phyloP scores from a whole-genome alignment of 2,329 filamentous ascomycete species.

The Anisogramma anomala region DNA sequence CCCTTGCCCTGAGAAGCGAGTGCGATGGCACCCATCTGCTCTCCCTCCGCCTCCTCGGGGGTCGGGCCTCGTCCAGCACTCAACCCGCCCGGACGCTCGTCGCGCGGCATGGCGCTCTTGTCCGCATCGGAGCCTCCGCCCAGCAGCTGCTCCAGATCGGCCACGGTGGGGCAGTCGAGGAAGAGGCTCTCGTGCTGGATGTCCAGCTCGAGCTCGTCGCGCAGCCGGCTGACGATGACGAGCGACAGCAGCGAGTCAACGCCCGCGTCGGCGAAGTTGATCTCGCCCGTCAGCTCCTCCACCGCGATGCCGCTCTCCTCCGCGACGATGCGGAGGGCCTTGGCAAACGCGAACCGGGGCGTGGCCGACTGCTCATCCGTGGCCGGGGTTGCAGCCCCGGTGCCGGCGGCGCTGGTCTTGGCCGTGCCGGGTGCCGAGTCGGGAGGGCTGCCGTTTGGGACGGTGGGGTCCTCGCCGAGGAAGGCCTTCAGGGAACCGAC shows the following conservation, averaged over 20 bases:
- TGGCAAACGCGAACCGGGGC: background rate
- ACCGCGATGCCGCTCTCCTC: constrained; percentile 43
- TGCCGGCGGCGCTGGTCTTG: background rate
- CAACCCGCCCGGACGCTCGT: too few relatives aligned
- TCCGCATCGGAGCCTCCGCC: too few relatives aligned
- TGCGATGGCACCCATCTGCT: too few relatives aligned
- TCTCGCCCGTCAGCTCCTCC: constrained; percentile 43
- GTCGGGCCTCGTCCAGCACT: too few relatives aligned
- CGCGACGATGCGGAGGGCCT: constrained; percentile 40
- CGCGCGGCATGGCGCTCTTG: too few relatives aligned
- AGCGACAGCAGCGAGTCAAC: constrained; percentile 40
- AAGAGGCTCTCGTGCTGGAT: constrained; percentile 18
- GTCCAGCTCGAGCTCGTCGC: constrained; percentile 45
- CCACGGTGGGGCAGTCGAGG: too few relatives aligned
- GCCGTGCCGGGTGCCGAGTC: background rate
- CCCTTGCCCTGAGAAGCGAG: too few relatives aligned
- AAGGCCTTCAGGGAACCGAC: background rate
- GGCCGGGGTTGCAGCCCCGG: too few relatives aligned
- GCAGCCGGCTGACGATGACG: constrained; percentile 44
- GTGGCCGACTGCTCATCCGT: background rate
- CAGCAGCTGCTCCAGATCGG: constrained; percentile 1
- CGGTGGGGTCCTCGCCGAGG: background rate
- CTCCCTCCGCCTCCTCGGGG: too few relatives aligned
- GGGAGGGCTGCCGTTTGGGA: background rate
- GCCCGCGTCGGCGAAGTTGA: constrained; percentile 45